Evolutionary conservation across 2,329 filamentous ascomycete genomes (phyloP).

Genomic region (Ophiostoma himal-ulmi): DNA sequence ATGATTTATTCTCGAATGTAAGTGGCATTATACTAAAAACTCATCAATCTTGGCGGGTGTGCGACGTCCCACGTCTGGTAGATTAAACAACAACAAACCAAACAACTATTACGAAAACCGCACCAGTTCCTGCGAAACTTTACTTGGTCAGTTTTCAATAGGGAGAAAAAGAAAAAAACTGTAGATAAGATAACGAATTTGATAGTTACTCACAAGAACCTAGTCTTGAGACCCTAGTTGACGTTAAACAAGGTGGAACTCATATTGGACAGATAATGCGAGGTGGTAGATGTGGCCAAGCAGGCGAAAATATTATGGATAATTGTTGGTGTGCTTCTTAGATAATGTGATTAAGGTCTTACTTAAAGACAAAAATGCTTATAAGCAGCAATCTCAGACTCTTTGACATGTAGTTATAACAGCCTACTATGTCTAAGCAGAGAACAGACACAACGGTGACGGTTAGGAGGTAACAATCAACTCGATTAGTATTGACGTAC

Average conservation of each 20-base stretch:
- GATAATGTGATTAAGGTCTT: no score
- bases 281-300: slow-evolving; percentile 35
- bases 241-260: slow-evolving; percentile 39
- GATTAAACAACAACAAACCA: neutral
- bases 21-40: neutral
- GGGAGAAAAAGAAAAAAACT: neutral
- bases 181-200: neutral
- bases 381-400: neutral
- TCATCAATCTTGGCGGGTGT: neutral
- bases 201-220: neutral
- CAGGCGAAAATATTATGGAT: neutral
- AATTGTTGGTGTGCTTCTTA: neutral
- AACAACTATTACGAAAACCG: neutral
- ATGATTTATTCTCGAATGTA: neutral
- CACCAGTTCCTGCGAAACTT: neutral
- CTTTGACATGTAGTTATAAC: neutral
- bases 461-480: neutral
- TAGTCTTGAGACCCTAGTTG: slow-evolving; percentile 37
- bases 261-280: slow-evolving; percentile 37
- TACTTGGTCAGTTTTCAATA: neutral
- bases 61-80: neutral
- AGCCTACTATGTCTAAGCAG: neutral
- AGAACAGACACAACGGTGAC: neutral
- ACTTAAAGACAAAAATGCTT: neutral
- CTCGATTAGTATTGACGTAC: slow-evolving; percentile 24